Evolutionary conservation across 495 filamentous ascomycete genomes (phyloP).

Genomic region (Penicillium diatomitis): DNA sequence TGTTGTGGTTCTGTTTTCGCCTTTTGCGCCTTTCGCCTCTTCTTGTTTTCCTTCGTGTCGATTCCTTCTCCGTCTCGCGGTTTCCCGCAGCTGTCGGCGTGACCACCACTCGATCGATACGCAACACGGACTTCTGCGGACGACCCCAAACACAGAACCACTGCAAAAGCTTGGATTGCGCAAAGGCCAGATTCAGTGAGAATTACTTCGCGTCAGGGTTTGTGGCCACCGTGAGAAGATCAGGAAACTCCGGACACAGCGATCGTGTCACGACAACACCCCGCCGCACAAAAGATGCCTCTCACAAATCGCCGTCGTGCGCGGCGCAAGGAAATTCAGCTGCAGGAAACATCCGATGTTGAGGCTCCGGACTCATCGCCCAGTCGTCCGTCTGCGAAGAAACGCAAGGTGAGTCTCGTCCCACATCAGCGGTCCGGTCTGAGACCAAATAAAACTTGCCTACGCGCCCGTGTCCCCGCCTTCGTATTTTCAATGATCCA

Average conservation of each 20-base stretch:
- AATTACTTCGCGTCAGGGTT: no score
- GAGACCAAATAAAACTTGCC: background rate
- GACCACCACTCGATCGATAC: background rate
- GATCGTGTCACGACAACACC: background rate
- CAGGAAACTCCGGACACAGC: background rate
- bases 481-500: no score
- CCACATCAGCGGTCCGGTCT: background rate
- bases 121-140: background rate
- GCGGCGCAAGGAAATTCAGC: constrained; percentile 40
- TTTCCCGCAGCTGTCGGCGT: constrained; percentile 3
- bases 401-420: constrained; percentile 55
- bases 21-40: constrained; percentile 19
- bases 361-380: constrained; percentile 58
- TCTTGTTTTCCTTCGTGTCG: background rate
- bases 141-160: background rate
- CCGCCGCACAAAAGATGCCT: constrained; percentile 30
- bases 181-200: no score
- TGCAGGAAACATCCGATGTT: constrained; percentile 40
- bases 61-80: constrained; percentile 7
- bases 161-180: background rate
- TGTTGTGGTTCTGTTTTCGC: constrained; percentile 18
- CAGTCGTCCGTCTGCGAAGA: constrained; percentile 61
- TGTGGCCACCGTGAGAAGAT: no score
- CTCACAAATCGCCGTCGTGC: constrained; percentile 44
- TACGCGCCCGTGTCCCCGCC: background rate